Evolutionary conservation across 108 stramenopile genomes (phyloP).

Genomic region (Cyclotella atomus): DNA sequence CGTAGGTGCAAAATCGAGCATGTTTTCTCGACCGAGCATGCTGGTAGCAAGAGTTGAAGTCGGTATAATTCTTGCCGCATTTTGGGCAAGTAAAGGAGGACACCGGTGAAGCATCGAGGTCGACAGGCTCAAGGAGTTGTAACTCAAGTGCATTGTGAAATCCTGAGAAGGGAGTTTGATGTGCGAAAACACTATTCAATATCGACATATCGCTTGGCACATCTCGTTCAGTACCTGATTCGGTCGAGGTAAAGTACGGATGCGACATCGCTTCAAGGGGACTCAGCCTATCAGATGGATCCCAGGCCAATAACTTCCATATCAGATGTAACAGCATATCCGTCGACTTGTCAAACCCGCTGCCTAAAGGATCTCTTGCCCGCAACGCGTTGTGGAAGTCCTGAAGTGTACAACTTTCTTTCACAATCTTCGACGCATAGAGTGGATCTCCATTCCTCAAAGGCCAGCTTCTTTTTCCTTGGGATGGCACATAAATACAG

Average conservation of each 20-base stretch:
- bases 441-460: conserved; percentile 72
- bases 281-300: conserved; percentile 75
- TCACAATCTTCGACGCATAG: conserved; percentile 53
- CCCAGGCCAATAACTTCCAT: conserved; percentile 77
- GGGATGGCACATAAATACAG: conserved; percentile 76
- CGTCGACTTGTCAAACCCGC: conserved; percentile 72
- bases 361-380: conserved; percentile 80
- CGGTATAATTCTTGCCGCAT: conserved; percentile 77
- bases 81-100: conserved; percentile 75
- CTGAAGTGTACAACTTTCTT: conserved; percentile 53
- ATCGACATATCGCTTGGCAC: background rate
- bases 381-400: conserved; percentile 83
- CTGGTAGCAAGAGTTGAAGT: conserved; percentile 83
- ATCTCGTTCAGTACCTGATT: conserved; percentile 8
- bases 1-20: conserved; percentile 84
- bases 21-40: conserved; percentile 84
- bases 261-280: conserved; percentile 72
- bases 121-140: conserved; percentile 74
- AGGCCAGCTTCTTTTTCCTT: conserved; percentile 67
- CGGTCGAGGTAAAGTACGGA: conserved; percentile 67
- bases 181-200: background rate
- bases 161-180: conserved; percentile 30
- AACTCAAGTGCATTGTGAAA: conserved; percentile 71
- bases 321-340: conserved; percentile 76
- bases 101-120: conserved; percentile 50